Conservation (phyloP, 2,329 filamentous ascomycete genomes). For the Pseudogymnoascus verrucosus region DNA sequence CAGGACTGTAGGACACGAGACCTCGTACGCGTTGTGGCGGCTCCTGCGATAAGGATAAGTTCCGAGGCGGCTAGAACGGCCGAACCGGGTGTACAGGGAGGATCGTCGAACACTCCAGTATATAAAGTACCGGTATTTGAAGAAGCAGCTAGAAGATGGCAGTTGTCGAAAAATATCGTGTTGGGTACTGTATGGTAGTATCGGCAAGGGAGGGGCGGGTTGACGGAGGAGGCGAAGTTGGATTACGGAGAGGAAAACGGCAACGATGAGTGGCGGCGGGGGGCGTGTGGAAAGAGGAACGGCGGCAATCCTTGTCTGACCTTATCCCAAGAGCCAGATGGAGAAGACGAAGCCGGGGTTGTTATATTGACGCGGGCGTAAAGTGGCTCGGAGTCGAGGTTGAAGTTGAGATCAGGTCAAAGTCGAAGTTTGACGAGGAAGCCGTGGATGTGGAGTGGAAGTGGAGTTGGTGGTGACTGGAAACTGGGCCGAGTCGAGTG, state of each 20-base stretch:
- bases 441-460: background rate
- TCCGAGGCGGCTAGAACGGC: background rate
- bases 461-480: background rate
- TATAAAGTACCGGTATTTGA: background rate
- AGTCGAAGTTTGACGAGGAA: background rate
- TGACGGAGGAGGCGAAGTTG: background rate
- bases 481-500: background rate
- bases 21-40: background rate
- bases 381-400: background rate
- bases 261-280: background rate
- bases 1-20: background rate
- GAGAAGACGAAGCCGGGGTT: background rate
- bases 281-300: background rate
- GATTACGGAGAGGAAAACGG: background rate
- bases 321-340: background rate
- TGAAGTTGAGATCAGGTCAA: background rate
- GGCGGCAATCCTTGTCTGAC: background rate
- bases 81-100: background rate
- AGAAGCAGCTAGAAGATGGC: background rate
- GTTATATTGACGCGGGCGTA: background rate
- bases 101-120: background rate
- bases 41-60: constrained; percentile 6
- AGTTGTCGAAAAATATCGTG: background rate
- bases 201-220: background rate
- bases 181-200: background rate